These are phyloP conservation scores for Trichophyton schoenleinii DNA, from an alignment of 2,329 filamentous ascomycete species.

Conservation along the genomic window DNA sequence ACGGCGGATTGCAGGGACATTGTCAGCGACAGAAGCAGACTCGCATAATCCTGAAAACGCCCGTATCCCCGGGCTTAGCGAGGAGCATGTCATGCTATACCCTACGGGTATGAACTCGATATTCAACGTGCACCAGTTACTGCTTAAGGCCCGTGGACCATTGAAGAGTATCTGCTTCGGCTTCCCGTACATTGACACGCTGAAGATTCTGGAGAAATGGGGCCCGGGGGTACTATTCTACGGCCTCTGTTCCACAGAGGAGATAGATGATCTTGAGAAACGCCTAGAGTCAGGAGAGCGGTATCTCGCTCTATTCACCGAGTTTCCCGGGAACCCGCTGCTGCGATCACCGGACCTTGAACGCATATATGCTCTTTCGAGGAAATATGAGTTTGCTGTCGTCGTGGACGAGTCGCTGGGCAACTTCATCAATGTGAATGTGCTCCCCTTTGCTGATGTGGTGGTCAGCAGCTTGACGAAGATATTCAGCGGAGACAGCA, in stretches of 20 bases:
- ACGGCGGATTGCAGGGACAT: slow-evolving; percentile 74
- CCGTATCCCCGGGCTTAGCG: slow-evolving; percentile 48
- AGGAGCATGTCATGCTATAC: slow-evolving; percentile 80
- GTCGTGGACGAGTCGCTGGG: slow-evolving; percentile 94
- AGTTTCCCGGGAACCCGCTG: slow-evolving; percentile 88
- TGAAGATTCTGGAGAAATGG: slow-evolving; percentile 91
- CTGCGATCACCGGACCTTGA: slow-evolving; percentile 70
- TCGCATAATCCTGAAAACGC: slow-evolving; percentile 33
- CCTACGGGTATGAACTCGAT: slow-evolving; percentile 92
- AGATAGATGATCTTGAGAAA: slow-evolving; percentile 71
- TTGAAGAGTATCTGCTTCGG: slow-evolving; percentile 78
- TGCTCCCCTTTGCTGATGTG: slow-evolving; percentile 76
- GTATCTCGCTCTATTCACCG: slow-evolving; percentile 77
- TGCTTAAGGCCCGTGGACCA: slow-evolving; percentile 52
- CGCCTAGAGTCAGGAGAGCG: slow-evolving; percentile 59
- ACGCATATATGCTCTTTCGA: slow-evolving; percentile 67
- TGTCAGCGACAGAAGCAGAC: slow-evolving; percentile 56
- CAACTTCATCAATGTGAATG: slow-evolving; percentile 91
- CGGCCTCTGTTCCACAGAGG: slow-evolving; percentile 61
- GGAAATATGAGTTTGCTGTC: slow-evolving; percentile 75
- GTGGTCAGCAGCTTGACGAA: slow-evolving; percentile 94
- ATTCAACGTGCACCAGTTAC: slow-evolving; percentile 67
- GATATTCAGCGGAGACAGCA: slow-evolving; percentile 92
- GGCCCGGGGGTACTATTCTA: slow-evolving; percentile 83
- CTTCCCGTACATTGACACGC: slow-evolving; percentile 94